These are phyloP conservation scores for Poronia punctata DNA, from an alignment of 495 filamentous ascomycete species.

Conservation along the genomic window DNA sequence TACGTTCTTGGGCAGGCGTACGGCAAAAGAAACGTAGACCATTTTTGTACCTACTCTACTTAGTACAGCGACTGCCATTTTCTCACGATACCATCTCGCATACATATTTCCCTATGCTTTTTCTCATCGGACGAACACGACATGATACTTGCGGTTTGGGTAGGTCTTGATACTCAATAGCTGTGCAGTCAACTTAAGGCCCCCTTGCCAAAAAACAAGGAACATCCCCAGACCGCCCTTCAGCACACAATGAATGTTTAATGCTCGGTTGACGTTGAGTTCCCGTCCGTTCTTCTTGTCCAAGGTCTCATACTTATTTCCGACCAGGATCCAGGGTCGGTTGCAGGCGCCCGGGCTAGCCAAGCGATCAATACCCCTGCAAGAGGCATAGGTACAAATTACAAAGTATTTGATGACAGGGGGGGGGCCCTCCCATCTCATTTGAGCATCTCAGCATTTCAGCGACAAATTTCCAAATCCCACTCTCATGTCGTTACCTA, in stretches of 20 bases:
- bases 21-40: slow-evolving; percentile 11
- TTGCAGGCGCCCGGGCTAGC: slow-evolving; percentile 20
- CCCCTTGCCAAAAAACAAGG: no score
- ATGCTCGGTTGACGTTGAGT: neutral
- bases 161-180: no score
- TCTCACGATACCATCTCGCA: neutral
- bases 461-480: slow-evolving; percentile 19
- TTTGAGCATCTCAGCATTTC: slow-evolving; percentile 15
- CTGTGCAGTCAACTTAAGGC: no score
- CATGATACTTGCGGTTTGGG: no score
- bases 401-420: slow-evolving; percentile 7
- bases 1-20: slow-evolving; percentile 1
- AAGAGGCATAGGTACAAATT: no score
- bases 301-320: neutral
- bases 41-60: neutral
- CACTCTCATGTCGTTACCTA: slow-evolving; percentile 9
- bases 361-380: slow-evolving; percentile 24
- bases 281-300: neutral
- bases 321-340: slow-evolving; percentile 10
- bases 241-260: neutral
- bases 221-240: no score
- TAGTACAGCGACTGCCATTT: no score
- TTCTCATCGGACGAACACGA: no score
- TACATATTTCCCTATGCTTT: no score
- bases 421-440: slow-evolving; percentile 8